A percentile compares a stretch with the other conserved stretches of the same genome.
Conservation (phyloP, 163 green algal genomes). For the Chlorella variabilis region DNA sequence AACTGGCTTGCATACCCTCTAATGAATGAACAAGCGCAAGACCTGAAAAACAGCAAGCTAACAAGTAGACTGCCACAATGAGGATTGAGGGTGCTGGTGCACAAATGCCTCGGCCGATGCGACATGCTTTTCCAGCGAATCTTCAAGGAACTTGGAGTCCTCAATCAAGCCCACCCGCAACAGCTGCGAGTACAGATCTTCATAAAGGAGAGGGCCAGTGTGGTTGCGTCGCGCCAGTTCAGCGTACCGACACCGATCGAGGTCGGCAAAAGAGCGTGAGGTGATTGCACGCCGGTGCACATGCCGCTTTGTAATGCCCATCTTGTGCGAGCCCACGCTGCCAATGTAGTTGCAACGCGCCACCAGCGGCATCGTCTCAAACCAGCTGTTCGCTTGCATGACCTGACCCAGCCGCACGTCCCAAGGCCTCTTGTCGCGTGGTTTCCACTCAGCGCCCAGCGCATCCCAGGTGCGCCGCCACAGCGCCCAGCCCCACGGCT, state of each 20-base stretch:
- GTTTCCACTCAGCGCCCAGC: slow-evolving; percentile 2
- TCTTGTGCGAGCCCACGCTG: slow-evolving; percentile 17
- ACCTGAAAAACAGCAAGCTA: no score
- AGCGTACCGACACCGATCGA: background rate
- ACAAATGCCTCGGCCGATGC: background rate
- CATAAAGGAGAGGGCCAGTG: background rate
- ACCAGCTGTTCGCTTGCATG: background rate
- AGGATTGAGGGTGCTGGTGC: background rate
- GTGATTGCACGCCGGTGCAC: slow-evolving; percentile 25
- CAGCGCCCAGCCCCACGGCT: slow-evolving; percentile 30
- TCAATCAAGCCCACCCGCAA: background rate
- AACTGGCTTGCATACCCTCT: no score
- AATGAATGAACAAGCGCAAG: no score
- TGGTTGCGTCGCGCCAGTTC: slow-evolving; percentile 11
- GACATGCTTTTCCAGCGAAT: background rate
- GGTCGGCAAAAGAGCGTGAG: background rate
- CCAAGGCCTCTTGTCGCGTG: slow-evolving; percentile 1
- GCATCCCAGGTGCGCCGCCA: slow-evolving; percentile 35
- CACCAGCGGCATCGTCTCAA: slow-evolving; percentile 32
- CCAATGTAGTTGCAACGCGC: slow-evolving; percentile 35
- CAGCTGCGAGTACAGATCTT: background rate
- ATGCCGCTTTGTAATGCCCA: background rate
- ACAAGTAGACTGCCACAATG: background rate
- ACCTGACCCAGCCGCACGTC: slow-evolving; percentile 1
- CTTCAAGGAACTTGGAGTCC: background rate